Evolutionary conservation across 1,139 yeast species (phyloP), one percentile per base, ranked within the genome.

Genomic region (Meyerozyma athensensis): DNA sequence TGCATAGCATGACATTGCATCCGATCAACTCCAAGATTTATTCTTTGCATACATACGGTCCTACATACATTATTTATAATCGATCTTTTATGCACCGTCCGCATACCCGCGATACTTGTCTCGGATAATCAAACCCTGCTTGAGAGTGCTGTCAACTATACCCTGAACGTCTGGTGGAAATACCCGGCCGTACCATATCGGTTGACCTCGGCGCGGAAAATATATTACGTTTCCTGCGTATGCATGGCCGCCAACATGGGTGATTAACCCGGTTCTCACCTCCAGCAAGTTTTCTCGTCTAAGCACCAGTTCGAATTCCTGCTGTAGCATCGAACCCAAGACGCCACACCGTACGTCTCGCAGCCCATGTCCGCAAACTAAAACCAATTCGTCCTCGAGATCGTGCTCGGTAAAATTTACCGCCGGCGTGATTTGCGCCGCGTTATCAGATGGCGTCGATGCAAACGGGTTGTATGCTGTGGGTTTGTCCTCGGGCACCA

Each of bases 161-260:
- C 86, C 86, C 52, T 81, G 87, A 8, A 83, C 82, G 35, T 73
- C 68, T n/a, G 63, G 59, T 0, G 87, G 86, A 37, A 64, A 61
- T 2, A 83, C 86, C 39, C 83, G 58, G 0, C 92, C 90, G 50
- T 84, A 84, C 90, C 90, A 84, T 1, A 79, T 59, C 5, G 65
- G 54, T n/a, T 70, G 59, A 1, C 71, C 69, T 9, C 56, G 47
- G 7, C 56, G 50, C 2, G 73, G 69, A 45, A 76, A 76, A 39
- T 73, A 73, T 2, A 83, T 59, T 13, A 84, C 77, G 52, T 84
- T 84, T 0, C 92, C 94, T 2, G 94, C 92, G 54, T 78, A 84
- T 1, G 70, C 84, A 53, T 84, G 94, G 0, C 94, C 94, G 0
- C 92, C 90, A 32, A 84, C 64, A 53, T 84, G 94, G 8, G 86